Evolutionary conservation across 148 eudicot species (phyloP), one percentile per base, ranked within the genome.

Genomic region (Linanthus parryae): DNA sequence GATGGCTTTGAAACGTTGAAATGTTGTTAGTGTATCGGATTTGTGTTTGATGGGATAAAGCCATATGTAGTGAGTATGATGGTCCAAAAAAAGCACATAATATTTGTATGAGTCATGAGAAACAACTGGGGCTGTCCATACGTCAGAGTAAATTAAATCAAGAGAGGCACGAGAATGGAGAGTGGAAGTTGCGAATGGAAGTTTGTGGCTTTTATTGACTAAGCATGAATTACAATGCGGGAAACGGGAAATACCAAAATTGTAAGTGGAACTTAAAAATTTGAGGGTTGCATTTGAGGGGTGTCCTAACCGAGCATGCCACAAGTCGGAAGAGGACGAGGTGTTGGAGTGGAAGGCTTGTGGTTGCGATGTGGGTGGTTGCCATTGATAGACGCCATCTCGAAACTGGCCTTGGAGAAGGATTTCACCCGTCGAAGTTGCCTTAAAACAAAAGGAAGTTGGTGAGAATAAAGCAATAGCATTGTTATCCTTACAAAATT

Each of bases 401-500:
- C n/a, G n/a, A n/a, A n/a, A n/a, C n/a, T n/a, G n/a, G n/a, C n/a
- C n/a, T n/a, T n/a, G n/a, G n/a, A n/a, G n/a, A n/a, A n/a, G n/a
- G n/a, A n/a, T n/a, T n/a, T n/a, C n/a, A n/a, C n/a, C n/a, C n/a
- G 14, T 15, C 17, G 14, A 5, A 6, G 17, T 15, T 8, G 43
- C 43, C 43, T 39, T 39, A 39, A 39, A 13, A 39, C n/a, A 19
- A 39, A 39, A 39, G n/a, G n/a, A 39, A 39, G 43, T 13, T n/a
- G n/a, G n/a, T 39, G 43, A 39, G 10, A 39, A 39, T 39, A 13
- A 19, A 39, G 17, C 43, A 39, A 39, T 15, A 39, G 17, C 14
- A 7, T 39, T 8, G 17, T 39, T 39, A 13, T 39, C 43, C 14
- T 13, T 39, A 39, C 43, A 39, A 39, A 39, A 19, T 3, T 39